Evolutionary conservation across 108 stramenopile genomes (phyloP), one percentile per base, ranked within the genome.

Genomic region (Pseudonitzschia delicatissima): DNA sequence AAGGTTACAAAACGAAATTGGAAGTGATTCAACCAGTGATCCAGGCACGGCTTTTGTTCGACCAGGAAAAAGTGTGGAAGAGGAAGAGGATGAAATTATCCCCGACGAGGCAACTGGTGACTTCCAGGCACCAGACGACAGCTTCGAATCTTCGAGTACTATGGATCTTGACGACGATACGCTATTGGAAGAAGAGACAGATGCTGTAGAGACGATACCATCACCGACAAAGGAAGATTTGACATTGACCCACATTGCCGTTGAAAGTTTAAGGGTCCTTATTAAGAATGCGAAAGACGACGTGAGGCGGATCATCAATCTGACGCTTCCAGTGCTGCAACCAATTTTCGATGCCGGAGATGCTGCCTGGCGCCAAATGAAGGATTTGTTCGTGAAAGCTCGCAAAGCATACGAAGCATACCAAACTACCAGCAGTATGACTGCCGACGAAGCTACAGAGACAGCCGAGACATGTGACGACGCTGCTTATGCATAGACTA

Each of bases 1-100:
- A 83, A 28, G 49, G 32, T 37, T 76, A 77, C 45, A 74, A 77
- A 48, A 40, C 70, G 53, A 72, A 47, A 52, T 73, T 50, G 34
- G 55, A 57, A 11, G 31, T 8, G 34, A 35, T 6, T 13, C 29
- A 2, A 33, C 2, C 7, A n/a, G 31, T 12, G 53, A 31, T 4
- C 28, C 49, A 26, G 72, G 58, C n/a, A 32, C 52, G 32, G 67
- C 75, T 26, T 70, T 76, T 65, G 27, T 65, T 48, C 17, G 39
- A 49, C 40, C 28, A 58, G 18, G 7, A 31, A 37, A 64, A 31
- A 21, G 25, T 2, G 34, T 31, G 29, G 53, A 33, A 33, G n/a
- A 35, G 9, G 34, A 55, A 49, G n/a, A 49, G 7, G 63, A 47
- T 6, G 63, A 47, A 48, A 32, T 29, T 5, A 34, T 12, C 60